Evolutionary conservation across 225 moss, liverwort and hornwort genomes (phyloP).

Genomic region (Pseudisothecium myosuroides): DNA sequence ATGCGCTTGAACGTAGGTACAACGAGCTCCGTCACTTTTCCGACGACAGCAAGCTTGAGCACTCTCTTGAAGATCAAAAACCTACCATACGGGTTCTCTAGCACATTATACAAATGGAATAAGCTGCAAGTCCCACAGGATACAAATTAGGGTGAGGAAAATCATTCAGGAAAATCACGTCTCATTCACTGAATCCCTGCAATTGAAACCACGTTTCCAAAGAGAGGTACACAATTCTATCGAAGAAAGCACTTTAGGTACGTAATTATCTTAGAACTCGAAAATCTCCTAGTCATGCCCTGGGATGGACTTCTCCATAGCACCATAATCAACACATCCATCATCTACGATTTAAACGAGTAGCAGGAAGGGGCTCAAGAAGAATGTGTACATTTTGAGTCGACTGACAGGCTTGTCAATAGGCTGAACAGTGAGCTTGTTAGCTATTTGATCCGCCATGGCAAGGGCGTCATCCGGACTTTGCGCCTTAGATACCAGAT

Average conservation of each 20-base stretch:
- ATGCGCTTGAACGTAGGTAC: constrained; percentile 93
- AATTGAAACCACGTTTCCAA: background rate
- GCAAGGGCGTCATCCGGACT: constrained; percentile 97
- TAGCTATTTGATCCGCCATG: constrained; percentile 93
- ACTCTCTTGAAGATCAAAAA: constrained; percentile 85
- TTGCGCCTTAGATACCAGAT: constrained; percentile 87
- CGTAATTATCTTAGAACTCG: background rate
- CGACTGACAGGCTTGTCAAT: constrained; percentile 82
- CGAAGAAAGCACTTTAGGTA: background rate
- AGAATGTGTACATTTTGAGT: constrained; percentile 60
- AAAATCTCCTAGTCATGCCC: background rate
- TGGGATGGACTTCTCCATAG: background rate
- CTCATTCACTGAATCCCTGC: background rate
- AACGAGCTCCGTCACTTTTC: constrained; percentile 80
- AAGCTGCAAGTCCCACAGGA: constrained; percentile 44
- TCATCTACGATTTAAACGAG: background rate
- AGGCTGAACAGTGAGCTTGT: constrained; percentile 74
- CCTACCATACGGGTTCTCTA: constrained; percentile 85
- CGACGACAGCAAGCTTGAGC: constrained; percentile 69
- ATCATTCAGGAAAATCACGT: background rate
- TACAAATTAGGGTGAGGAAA: background rate
- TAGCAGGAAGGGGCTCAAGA: background rate
- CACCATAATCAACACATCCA: background rate
- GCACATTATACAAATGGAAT: constrained; percentile 90
- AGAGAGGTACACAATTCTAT: background rate